Evolutionary conservation across 106 monocot genomes (phyloP).

Genomic region (Phalaenopsis equestris): DNA sequence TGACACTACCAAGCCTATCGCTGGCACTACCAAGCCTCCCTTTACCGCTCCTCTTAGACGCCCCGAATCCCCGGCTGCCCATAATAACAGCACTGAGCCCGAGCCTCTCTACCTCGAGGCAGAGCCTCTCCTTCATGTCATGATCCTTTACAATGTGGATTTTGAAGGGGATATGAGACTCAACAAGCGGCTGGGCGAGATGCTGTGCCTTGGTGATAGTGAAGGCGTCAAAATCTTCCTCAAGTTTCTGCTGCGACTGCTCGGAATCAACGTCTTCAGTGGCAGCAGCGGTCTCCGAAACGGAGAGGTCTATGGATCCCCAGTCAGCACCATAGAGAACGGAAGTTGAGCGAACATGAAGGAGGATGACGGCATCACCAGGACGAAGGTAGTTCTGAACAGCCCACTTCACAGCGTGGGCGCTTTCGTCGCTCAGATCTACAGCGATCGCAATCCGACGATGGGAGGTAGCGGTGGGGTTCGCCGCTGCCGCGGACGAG

Average conservation of each 20-base stretch:
- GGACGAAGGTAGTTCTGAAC: constrained; percentile 84
- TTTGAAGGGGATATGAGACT: constrained; percentile 19
- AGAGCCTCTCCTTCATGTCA: constrained; percentile 31
- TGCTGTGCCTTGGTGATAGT: constrained; percentile 21
- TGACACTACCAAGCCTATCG: constrained; percentile 25
- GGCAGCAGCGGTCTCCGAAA: background rate
- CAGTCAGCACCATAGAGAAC: constrained; percentile 59
- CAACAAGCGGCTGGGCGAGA: constrained; percentile 24
- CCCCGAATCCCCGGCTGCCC: constrained; percentile 26
- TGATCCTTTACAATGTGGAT: constrained; percentile 29
- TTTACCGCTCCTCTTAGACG: constrained; percentile 16
- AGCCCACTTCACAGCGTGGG: constrained; percentile 63
- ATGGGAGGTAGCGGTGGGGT: constrained; percentile 25
- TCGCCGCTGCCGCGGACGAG: constrained; percentile 23
- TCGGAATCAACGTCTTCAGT: background rate
- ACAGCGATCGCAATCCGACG: constrained; percentile 77
- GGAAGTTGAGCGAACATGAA: constrained; percentile 63
- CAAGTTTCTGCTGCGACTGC: constrained; percentile 21
- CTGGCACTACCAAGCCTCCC: constrained; percentile 25
- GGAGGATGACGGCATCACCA: constrained; percentile 72
- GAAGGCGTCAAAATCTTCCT: constrained; percentile 25
- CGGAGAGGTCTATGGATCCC: constrained; percentile 2
- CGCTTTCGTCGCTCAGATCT: constrained; percentile 56
- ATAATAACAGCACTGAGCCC: constrained; percentile 15
- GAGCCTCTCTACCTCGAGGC: constrained; percentile 24